Percentiles rank a stretch among this genome's conserved stretches.
Conservation (phyloP, 139 green algal genomes). For the Pseudopediastrum boryanum region DNA sequence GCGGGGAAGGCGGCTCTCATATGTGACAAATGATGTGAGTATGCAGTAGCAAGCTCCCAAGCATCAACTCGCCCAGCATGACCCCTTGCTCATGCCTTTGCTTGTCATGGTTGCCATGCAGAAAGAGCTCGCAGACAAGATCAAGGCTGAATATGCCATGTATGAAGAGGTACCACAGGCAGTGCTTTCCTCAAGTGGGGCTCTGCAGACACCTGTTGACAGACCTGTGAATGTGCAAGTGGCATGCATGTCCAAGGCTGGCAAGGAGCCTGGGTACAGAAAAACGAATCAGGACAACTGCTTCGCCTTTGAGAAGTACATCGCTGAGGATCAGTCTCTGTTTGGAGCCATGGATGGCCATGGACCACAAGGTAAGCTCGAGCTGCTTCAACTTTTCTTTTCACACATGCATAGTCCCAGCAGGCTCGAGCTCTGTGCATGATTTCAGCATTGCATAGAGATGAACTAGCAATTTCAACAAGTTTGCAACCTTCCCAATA, state of each 20-base stretch:
- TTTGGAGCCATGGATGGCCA: slow-evolving; percentile 89
- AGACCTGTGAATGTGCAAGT: slow-evolving; percentile 64
- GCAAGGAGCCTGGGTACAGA: slow-evolving; percentile 79
- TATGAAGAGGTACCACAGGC: slow-evolving; percentile 21
- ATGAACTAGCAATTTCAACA: too few species aligned
- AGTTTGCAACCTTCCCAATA: too few species aligned
- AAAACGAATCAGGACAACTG: slow-evolving; percentile 92
- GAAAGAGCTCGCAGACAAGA: slow-evolving; percentile 27
- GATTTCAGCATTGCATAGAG: too few species aligned
- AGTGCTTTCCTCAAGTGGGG: neutral
- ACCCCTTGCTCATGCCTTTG: neutral
- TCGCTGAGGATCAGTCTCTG: slow-evolving; percentile 74
- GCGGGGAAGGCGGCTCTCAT: slow-evolving; percentile 28
- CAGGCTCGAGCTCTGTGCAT: too few species aligned
- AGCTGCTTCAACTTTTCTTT: too few species aligned
- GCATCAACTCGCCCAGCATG: neutral
- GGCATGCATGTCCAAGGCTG: slow-evolving; percentile 78
- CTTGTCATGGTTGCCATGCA: neutral
- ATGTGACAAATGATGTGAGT: slow-evolving; percentile 67
- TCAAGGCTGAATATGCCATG: slow-evolving; percentile 28
- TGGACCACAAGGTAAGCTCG: slow-evolving; percentile 73
- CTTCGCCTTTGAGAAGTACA: slow-evolving; percentile 86
- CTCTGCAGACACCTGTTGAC: neutral
- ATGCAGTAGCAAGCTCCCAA: neutral
- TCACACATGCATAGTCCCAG: too few species aligned